These are phyloP conservation scores for Saksenaea oblongispora DNA, from an alignment of 371 early-diverging fungal species.

Conservation along the genomic window DNA sequence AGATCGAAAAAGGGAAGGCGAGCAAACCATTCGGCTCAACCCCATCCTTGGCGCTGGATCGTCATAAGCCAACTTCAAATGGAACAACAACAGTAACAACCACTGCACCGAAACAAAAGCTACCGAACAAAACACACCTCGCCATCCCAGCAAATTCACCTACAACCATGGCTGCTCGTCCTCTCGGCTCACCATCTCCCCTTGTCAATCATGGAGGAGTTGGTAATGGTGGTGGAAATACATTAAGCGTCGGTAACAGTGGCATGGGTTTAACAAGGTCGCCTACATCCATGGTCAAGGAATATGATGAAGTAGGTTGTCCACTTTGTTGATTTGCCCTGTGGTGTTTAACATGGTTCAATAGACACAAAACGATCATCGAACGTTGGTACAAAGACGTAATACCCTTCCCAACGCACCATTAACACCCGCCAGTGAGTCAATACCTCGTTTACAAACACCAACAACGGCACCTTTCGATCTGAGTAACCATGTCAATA, in stretches of 20 bases:
- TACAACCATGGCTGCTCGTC: not conserved
- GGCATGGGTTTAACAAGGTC: not conserved
- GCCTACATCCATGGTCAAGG: not conserved
- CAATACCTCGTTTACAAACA: not conserved
- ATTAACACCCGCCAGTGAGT: not conserved
- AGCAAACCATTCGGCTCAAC: not conserved
- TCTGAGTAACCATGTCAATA: not conserved
- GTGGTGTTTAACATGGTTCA: not conserved
- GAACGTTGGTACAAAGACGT: not conserved
- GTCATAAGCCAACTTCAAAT: not conserved
- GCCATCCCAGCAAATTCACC: not conserved
- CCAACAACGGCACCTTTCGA: not conserved
- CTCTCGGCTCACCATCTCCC: not conserved
- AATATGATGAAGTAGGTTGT: not conserved
- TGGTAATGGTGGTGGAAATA: not conserved
- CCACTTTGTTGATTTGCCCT: not conserved
- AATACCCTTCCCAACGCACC: not conserved
- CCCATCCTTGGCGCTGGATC: conserved; percentile 2
- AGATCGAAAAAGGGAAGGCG: not conserved
- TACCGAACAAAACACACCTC: conserved; percentile 24
- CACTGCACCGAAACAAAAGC: conserved; percentile 19
- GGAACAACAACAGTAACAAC: not conserved
- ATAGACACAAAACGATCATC: not conserved
- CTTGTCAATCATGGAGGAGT: not conserved
- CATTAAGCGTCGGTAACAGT: not conserved